Conservation (phyloP, 768 basidiomycete genomes). For the Russula sp. region DNA sequence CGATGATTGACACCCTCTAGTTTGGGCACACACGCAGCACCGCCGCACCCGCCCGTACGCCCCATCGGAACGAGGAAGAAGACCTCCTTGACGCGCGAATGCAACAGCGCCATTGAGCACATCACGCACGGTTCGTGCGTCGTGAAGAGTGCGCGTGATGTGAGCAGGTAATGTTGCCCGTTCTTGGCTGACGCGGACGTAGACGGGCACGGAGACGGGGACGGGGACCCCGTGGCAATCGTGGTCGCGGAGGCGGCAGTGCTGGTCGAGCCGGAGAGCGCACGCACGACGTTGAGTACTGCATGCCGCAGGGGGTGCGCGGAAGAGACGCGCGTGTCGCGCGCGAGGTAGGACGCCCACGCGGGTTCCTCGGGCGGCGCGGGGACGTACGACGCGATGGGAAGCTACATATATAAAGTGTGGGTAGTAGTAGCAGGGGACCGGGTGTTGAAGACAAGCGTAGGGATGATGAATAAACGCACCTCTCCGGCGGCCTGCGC, state of each 20-base stretch:
- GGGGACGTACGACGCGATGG: slow-evolving; percentile 70
- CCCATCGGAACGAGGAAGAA: slow-evolving; percentile 68
- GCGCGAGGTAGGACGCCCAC: slow-evolving; percentile 42
- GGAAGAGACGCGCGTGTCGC: slow-evolving; percentile 66
- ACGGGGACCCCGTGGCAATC: background rate
- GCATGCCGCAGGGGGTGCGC: slow-evolving; percentile 83
- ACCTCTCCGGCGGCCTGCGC: slow-evolving; percentile 57
- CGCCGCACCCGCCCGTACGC: slow-evolving; percentile 82
- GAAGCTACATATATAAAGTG: slow-evolving; percentile 43
- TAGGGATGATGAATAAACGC: slow-evolving; percentile 17
- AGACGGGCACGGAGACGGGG: slow-evolving; percentile 21
- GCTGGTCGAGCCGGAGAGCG: slow-evolving; percentile 47
- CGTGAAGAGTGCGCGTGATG: slow-evolving; percentile 74
- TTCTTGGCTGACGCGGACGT: slow-evolving; percentile 33
- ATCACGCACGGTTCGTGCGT: slow-evolving; percentile 98
- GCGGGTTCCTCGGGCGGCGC: slow-evolving; percentile 39
- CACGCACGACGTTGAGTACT: slow-evolving; percentile 66
- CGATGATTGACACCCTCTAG: slow-evolving; percentile 88
- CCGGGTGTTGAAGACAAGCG: background rate
- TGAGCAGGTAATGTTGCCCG: slow-evolving; percentile 83
- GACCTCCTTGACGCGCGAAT: slow-evolving; percentile 89
- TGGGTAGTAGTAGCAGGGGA: background rate
- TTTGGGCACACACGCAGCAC: slow-evolving; percentile 65
- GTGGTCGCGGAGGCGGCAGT: slow-evolving; percentile 23
- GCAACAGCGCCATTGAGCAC: slow-evolving; percentile 95